These are phyloP conservation scores for Penicillium fimorum DNA, from an alignment of 495 filamentous ascomycete genomes.

Conservation along the genomic window DNA sequence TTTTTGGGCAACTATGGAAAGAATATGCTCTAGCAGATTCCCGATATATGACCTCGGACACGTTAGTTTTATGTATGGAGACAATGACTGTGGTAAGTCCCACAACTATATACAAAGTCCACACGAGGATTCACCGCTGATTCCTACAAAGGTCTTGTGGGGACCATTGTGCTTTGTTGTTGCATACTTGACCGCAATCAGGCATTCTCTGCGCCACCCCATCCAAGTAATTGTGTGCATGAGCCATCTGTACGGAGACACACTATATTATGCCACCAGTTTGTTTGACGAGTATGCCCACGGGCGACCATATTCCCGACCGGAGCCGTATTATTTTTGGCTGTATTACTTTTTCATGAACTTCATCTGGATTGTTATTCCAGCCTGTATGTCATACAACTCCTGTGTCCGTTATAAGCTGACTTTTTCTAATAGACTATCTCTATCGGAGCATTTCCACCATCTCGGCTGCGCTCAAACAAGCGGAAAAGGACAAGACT, in stretches of 20 bases:
- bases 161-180: constrained; percentile 75
- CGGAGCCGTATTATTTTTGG: constrained; percentile 84
- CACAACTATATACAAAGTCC: not conserved
- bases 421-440: constrained; percentile 43
- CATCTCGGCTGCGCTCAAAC: constrained; percentile 46
- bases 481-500: constrained; percentile 36
- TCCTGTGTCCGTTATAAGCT: constrained; percentile 11
- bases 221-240: constrained; percentile 70
- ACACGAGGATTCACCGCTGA: constrained; percentile 11
- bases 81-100: constrained; percentile 70
- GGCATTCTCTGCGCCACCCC: constrained; percentile 63
- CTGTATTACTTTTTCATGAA: constrained; percentile 86
- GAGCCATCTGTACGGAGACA: constrained; percentile 82
- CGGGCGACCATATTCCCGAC: constrained; percentile 63
- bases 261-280: constrained; percentile 82
- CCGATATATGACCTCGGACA: constrained; percentile 74
- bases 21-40: constrained; percentile 84
- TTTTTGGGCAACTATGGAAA: constrained; percentile 84
- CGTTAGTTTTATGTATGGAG: constrained; percentile 83
- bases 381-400: constrained; percentile 46
- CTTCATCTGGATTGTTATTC: constrained; percentile 80
- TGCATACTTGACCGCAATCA: constrained; percentile 57
- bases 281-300: constrained; percentile 62
- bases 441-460: constrained; percentile 49
- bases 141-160: constrained; percentile 57